phyloP scores from a whole-genome alignment of 345 rosid genomes.

The Salix purpurea region DNA sequence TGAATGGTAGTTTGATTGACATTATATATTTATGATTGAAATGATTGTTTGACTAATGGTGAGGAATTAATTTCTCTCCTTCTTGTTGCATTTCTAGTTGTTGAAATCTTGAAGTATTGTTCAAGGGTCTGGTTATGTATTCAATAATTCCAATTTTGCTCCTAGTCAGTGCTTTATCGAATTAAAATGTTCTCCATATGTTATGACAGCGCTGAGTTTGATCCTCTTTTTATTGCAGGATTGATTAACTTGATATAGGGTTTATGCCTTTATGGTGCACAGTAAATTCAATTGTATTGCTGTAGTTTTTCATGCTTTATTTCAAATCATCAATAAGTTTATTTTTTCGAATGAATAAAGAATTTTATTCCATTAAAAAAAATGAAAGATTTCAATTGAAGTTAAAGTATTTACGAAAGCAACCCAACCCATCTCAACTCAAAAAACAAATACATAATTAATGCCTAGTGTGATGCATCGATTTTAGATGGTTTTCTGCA shows the following conservation, averaged over 20 bases:
- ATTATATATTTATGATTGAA: background rate
- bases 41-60: background rate
- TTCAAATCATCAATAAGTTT: too few species aligned
- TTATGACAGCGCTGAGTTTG: background rate
- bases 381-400: background rate
- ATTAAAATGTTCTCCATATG: background rate
- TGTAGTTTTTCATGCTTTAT: too few species aligned
- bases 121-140: background rate
- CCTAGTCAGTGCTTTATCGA: slow-evolving; percentile 2
- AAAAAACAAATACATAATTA: background rate
- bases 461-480: background rate
- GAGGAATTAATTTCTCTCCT: background rate
- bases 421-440: background rate
- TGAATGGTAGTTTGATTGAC: background rate
- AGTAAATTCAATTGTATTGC: too few species aligned
- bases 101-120: slow-evolving; percentile 3
- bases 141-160: background rate
- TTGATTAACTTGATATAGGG: background rate
- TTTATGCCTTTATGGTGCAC: background rate
- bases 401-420: background rate
- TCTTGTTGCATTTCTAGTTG: background rate
- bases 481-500: background rate
- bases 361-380: too few species aligned
- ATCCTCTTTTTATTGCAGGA: background rate
- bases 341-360: too few species aligned